Evolutionary conservation across 179 eudicot genomes (phyloP), one percentile per base, ranked within the genome.

Genomic region (Carnegiea gigantea): DNA sequence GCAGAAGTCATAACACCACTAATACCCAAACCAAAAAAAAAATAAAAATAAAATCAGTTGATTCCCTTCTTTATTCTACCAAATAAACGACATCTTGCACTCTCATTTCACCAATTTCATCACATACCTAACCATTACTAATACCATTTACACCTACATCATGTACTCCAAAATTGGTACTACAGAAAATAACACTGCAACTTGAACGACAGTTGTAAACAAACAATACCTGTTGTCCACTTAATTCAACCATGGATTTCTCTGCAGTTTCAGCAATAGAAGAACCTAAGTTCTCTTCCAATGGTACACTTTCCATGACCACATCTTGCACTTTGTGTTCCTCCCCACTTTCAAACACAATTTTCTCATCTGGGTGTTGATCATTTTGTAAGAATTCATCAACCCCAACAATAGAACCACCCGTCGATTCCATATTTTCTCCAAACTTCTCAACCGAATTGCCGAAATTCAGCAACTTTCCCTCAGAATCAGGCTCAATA

Each of bases 331-430:
- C 15, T 3, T 78, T 28, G 79, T 21, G 48, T 20, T 20, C 46
- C 38, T 48, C 78, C 67, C 75, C 84, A 85, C 40, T 38, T 64
- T 64, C 84, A 85, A 49, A 14, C 78, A 68, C 78, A 79, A 48
- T 33, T 75, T 44, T 73, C 82, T 77, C 72, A 77, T 11, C 28
- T 54, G 59, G 70, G 60, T 76, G 28, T 54, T 26, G 75, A 38
- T 73, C 62, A 70, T 28, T 46, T 70, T 68, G 73, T 53, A 71
- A 36, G 9, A 53, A 71, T 57, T 76, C 83, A 76, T 38, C 62
- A 77, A 30, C 78, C 73, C 60, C 40, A 38, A 20, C 15, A 73
- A 15, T 17, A 8, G 70, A 4, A 46, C 62, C 36, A 68, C 26
- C 67, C 28, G 12, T 68, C 65, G 74, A 73, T 3, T 54, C 79